A percentile compares a stretch with the other conserved stretches of the same genome.
These are phyloP conservation scores for Cystobasidium pallidum DNA, from an alignment of 1,284 basidiomycete species.

Conservation along the genomic window DNA sequence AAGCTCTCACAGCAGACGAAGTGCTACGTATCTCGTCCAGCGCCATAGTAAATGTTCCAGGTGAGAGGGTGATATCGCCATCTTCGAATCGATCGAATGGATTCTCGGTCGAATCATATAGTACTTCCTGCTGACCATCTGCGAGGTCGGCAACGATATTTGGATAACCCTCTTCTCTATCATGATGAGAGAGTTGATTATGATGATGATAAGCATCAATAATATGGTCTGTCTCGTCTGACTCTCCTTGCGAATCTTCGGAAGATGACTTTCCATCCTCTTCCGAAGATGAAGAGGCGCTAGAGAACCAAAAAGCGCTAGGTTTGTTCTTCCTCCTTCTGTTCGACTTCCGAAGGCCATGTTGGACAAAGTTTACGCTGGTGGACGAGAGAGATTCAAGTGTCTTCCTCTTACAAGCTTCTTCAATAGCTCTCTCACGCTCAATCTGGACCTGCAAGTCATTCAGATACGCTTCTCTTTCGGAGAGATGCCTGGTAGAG, in stretches of 20 bases:
- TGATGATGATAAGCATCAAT: neutral
- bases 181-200: neutral
- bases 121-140: neutral
- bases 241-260: neutral
- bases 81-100: neutral
- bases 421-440: conserved; percentile 21
- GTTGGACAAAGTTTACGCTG: conserved; percentile 62
- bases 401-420: neutral
- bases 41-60: neutral
- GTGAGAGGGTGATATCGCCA: conserved; percentile 2
- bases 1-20: conserved; percentile 4
- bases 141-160: conserved; percentile 33
- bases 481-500: conserved; percentile 62
- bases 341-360: conserved; percentile 59
- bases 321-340: conserved; percentile 48
- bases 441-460: conserved; percentile 61
- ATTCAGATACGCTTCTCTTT: conserved; percentile 62
- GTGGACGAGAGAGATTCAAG: conserved; percentile 59
- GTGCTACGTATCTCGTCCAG: neutral
- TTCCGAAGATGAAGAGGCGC: conserved; percentile 61
- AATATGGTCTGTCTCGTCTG: conserved; percentile 3
- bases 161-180: conserved; percentile 20
- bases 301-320: conserved; percentile 63
- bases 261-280: neutral
- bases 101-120: neutral